These are phyloP conservation scores for Erodium texanum DNA, from an alignment of 441 rosid genomes.

Conservation along the genomic window DNA sequence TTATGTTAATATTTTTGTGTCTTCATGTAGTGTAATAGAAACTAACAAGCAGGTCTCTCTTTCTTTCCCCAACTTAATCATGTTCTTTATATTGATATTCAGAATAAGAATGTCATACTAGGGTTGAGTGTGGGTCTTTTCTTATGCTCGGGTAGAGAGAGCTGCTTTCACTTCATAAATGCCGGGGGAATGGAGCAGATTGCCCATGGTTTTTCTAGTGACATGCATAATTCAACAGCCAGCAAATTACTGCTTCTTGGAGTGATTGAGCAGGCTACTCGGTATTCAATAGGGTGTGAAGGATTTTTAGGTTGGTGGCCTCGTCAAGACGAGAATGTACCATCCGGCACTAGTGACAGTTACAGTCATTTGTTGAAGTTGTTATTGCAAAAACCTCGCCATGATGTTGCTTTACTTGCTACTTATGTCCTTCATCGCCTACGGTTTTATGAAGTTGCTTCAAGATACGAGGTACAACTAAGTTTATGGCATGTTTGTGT, in stretches of 20 bases:
- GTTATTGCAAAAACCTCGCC: slow-evolving; percentile 71
- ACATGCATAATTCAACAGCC: slow-evolving; percentile 45
- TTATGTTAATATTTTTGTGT: not conserved
- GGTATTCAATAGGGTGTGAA: slow-evolving; percentile 85
- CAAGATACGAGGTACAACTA: slow-evolving; percentile 74
- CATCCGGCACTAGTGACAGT: slow-evolving; percentile 67
- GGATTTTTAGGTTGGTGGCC: slow-evolving; percentile 98
- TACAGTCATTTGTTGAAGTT: slow-evolving; percentile 67
- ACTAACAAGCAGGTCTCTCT: not conserved
- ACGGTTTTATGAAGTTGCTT: slow-evolving; percentile 78
- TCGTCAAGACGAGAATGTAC: slow-evolving; percentile 70
- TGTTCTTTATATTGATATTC: slow-evolving; percentile 24
- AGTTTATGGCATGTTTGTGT: slow-evolving; percentile 3
- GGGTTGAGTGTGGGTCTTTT: slow-evolving; percentile 64
- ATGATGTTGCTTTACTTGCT: slow-evolving; percentile 75
- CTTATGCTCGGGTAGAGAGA: slow-evolving; percentile 77
- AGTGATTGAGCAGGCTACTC: slow-evolving; percentile 85
- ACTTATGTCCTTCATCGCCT: slow-evolving; percentile 74
- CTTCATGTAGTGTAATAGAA: slow-evolving; percentile 3
- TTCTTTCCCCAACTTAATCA: slow-evolving; percentile 3
- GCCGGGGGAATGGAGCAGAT: slow-evolving; percentile 78
- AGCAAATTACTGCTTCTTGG: slow-evolving; percentile 57
- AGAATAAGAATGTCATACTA: slow-evolving; percentile 61
- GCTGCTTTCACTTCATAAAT: slow-evolving; percentile 87
- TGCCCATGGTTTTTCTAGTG: slow-evolving; percentile 39